Evolutionary conservation across 306 rosid species (phyloP).

Genomic region (Medicago lupulina): DNA sequence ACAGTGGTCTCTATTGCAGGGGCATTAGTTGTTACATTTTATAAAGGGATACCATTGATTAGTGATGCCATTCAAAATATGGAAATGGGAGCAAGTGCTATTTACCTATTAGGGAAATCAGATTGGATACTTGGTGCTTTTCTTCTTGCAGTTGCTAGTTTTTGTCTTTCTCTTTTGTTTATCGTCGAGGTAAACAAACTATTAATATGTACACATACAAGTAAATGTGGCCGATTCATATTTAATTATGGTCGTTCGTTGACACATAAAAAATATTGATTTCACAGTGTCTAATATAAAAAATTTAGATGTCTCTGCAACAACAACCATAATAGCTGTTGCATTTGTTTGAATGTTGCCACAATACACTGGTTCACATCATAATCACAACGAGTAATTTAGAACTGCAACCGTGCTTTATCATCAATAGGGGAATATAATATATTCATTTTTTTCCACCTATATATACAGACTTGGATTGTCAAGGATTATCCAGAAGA

Average conservation of each 20-base stretch:
- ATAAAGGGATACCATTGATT: constrained; percentile 50
- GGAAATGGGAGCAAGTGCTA: constrained; percentile 1
- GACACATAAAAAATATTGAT: not conserved
- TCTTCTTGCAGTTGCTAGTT: constrained; percentile 45
- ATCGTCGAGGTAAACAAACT: constrained; percentile 47
- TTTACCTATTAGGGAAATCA: constrained; percentile 22
- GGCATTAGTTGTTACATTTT: constrained; percentile 54
- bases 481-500: constrained; percentile 52
- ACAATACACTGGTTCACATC: too few relatives aligned
- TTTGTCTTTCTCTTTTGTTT: constrained; percentile 40
- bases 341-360: too few relatives aligned
- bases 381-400: too few relatives aligned
- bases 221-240: too few relatives aligned
- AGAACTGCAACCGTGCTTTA: too few relatives aligned
- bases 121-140: constrained; percentile 55
- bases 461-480: constrained; percentile 44
- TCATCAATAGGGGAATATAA: not conserved
- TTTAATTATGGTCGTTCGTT: too few relatives aligned
- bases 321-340: too few relatives aligned
- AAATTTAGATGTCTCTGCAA: too few relatives aligned
- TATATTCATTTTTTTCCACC: not conserved
- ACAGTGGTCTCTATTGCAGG: constrained; percentile 53
- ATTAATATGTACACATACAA: too few relatives aligned
- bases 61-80: not conserved
- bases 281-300: too few relatives aligned